These are phyloP conservation scores for Ascochyta viciae-villosae DNA, from an alignment of 2,329 filamentous ascomycete genomes.

Conservation along the genomic window DNA sequence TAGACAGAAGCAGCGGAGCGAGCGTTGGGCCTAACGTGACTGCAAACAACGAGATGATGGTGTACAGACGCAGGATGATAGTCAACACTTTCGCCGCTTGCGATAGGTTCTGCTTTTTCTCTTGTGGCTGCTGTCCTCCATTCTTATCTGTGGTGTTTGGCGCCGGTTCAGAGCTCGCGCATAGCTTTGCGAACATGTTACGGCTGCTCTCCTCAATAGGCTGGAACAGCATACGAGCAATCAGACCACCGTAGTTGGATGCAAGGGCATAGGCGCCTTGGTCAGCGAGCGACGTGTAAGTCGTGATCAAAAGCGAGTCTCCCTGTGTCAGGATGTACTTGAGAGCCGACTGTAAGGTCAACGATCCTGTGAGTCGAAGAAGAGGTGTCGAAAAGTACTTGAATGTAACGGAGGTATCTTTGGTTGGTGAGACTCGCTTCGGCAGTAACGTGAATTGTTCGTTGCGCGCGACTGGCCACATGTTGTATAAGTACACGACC, in stretches of 20 bases:
- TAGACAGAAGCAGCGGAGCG: conserved; percentile 73
- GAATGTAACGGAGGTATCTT: conserved; percentile 27
- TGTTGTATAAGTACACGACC: conserved; percentile 71
- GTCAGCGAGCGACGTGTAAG: conserved; percentile 76
- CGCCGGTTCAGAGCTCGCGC: conserved; percentile 54
- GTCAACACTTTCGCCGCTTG: conserved; percentile 62
- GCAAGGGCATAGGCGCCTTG: conserved; percentile 94
- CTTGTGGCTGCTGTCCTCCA: conserved; percentile 11
- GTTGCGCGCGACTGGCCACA: conserved; percentile 61
- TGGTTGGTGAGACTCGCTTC: conserved; percentile 50
- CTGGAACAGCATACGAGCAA: conserved; percentile 89
- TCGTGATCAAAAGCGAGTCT: conserved; percentile 85
- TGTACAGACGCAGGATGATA: conserved; percentile 74
- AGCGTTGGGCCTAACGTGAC: conserved; percentile 76
- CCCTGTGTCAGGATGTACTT: conserved; percentile 96
- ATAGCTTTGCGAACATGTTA: conserved; percentile 84
- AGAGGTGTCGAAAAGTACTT: conserved; percentile 71
- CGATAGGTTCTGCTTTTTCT: conserved; percentile 33
- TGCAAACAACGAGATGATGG: conserved; percentile 73
- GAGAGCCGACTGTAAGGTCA: conserved; percentile 86
- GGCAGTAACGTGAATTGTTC: conserved; percentile 74
- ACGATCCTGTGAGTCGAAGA: conserved; percentile 75
- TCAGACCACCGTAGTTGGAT: conserved; percentile 87
- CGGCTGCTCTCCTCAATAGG: conserved; percentile 94
- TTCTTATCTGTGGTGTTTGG: conserved; percentile 14